A percentile compares a stretch with the other conserved stretches of the same genome.
Conservation (phyloP, 2,329 filamentous ascomycete genomes). For the Ceratocystis variospora region DNA sequence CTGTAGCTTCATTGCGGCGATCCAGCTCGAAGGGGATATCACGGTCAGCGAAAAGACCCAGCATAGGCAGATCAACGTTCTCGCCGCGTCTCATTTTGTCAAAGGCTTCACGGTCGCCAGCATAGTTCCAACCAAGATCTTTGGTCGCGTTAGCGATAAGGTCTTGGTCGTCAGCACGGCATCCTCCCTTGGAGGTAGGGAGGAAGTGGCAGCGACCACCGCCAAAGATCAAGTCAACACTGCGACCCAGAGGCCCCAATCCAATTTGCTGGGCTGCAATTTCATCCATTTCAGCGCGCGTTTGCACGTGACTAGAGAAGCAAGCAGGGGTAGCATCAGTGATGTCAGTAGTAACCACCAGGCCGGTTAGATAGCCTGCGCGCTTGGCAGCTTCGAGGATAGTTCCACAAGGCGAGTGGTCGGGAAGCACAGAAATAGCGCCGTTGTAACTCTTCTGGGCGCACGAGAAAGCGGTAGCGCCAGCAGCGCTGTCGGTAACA, state of each 20-base stretch:
- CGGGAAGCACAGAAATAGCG: constrained; percentile 78
- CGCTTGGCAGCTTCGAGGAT: constrained; percentile 86
- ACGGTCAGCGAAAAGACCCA: constrained; percentile 68
- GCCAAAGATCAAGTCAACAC: constrained; percentile 84
- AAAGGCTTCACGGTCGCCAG: constrained; percentile 58
- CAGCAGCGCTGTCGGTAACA: constrained; percentile 92
- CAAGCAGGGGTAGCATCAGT: constrained; percentile 94
- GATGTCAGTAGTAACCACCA: constrained; percentile 88
- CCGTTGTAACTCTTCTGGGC: constrained; percentile 92
- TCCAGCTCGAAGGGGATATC: constrained; percentile 94
- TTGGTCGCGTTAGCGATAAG: constrained; percentile 59
- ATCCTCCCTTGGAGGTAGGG: constrained; percentile 68
- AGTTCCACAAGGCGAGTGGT: constrained; percentile 77
- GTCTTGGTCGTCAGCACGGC: constrained; percentile 64
- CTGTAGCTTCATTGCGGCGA: constrained; percentile 59
- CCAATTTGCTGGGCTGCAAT: constrained; percentile 91
- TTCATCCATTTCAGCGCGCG: constrained; percentile 67
- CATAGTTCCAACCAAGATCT: constrained; percentile 66
- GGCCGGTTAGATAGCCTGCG: constrained; percentile 78
- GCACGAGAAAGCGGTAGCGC: constrained; percentile 91
- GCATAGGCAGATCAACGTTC: constrained; percentile 58
- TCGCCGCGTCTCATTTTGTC: constrained; percentile 56
- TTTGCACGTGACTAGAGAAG: constrained; percentile 78
- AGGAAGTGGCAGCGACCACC: constrained; percentile 90
- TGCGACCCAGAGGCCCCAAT: constrained; percentile 68